A percentile compares a stretch with the other conserved stretches of the same genome.
Conservation (phyloP, 2,329 filamentous ascomycete genomes). For the Phaeosphaeriaceae sp. region DNA sequence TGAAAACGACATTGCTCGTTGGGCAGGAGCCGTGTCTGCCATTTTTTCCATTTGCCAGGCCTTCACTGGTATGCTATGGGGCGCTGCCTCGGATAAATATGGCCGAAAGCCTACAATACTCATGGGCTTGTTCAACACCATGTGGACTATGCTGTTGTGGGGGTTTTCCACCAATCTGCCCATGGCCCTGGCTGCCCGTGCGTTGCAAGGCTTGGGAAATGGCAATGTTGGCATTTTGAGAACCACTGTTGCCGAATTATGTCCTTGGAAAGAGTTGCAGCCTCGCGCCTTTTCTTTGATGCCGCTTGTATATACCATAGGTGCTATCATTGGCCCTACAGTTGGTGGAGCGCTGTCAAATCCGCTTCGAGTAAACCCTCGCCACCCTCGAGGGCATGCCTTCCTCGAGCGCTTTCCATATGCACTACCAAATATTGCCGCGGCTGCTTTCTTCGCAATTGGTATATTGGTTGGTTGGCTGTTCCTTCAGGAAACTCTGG, state of each 20-base stretch:
- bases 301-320: constrained; percentile 88
- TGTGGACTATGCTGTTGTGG: constrained; percentile 81
- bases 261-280: constrained; percentile 83
- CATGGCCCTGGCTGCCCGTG: constrained; percentile 80
- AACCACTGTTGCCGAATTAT: constrained; percentile 92
- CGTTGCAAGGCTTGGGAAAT: constrained; percentile 81
- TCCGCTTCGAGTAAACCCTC: constrained; percentile 76
- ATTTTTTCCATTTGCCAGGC: constrained; percentile 80
- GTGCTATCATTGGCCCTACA: constrained; percentile 82
- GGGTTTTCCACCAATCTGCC: constrained; percentile 79
- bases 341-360: constrained; percentile 88
- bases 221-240: constrained; percentile 86
- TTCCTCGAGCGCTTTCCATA: constrained; percentile 83
- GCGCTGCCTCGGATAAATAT: constrained; percentile 77
- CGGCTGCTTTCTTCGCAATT: constrained; percentile 76
- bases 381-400: constrained; percentile 65
- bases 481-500: constrained; percentile 87
- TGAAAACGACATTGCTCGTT: constrained; percentile 57
- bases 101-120: constrained; percentile 87
- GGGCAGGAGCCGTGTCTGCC: constrained; percentile 86
- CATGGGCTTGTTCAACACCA: constrained; percentile 75
- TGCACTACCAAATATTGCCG: constrained; percentile 80
- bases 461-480: constrained; percentile 76
- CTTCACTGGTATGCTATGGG: constrained; percentile 87
- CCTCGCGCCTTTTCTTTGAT: constrained; percentile 90